phyloP scores from a whole-genome alignment of 148 eudicot genomes.

The Vaccinium corymbosum region DNA sequence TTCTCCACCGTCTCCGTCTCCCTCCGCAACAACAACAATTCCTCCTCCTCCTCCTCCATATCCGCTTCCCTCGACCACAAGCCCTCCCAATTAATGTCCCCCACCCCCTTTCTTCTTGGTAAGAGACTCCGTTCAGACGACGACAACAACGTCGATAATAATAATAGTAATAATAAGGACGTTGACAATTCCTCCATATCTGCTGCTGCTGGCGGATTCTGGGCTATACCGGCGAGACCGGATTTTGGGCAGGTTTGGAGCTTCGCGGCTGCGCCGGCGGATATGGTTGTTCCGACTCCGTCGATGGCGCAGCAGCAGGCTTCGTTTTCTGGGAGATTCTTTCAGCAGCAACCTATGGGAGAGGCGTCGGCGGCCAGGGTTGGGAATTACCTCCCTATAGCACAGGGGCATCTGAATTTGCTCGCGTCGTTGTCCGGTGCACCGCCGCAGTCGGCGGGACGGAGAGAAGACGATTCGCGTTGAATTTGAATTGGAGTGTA shows the following conservation, averaged over 20 bases:
- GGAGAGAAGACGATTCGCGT: conserved; percentile 54
- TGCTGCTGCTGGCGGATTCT: conserved; percentile 43
- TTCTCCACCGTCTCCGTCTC: conserved; percentile 52
- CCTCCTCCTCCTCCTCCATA: conserved; percentile 7
- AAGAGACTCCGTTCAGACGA: conserved; percentile 52
- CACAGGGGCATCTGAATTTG: conserved; percentile 67
- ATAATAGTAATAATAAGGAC: conserved; percentile 6
- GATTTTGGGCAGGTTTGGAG: conserved; percentile 83
- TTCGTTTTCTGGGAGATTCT: conserved; percentile 40
- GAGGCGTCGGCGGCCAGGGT: conserved; percentile 70
- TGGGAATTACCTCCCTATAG: conserved; percentile 70
- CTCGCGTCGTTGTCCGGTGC: conserved; percentile 77
- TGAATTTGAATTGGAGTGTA: conserved; percentile 10
- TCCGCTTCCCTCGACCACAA: conserved; percentile 25
- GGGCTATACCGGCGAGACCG: conserved; percentile 72
- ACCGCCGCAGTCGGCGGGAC: conserved; percentile 30
- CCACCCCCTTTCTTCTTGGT: conserved; percentile 62
- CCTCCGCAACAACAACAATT: conserved; percentile 16
- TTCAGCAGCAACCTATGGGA: conserved; percentile 44
- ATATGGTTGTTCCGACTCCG: conserved; percentile 57
- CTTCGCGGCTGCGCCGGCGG: conserved; percentile 59
- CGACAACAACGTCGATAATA: conserved; percentile 29
- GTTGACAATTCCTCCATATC: conserved; percentile 23
- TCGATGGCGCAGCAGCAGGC: conserved; percentile 25
- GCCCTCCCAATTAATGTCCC: conserved; percentile 14